phyloP scores from a whole-genome alignment of 2,329 filamentous ascomycete genomes.

The Fusarium odoratissimum region DNA sequence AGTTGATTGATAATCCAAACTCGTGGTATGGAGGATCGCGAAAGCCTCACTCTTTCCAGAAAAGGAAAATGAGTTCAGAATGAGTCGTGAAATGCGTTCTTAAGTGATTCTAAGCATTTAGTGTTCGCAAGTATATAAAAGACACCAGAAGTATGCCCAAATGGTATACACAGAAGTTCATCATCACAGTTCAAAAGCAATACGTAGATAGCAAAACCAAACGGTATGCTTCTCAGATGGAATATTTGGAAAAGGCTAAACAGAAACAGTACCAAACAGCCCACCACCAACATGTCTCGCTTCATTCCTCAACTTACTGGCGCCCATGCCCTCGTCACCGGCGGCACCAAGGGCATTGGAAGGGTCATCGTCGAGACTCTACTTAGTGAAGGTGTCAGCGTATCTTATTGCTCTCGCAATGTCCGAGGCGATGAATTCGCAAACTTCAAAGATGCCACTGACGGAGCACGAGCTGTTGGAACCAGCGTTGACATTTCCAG shows the following conservation, averaged over 20 bases:
- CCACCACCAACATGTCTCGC: background rate
- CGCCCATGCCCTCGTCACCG: background rate
- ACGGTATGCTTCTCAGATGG: background rate
- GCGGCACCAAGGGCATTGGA: conserved; percentile 45
- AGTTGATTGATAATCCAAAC: background rate
- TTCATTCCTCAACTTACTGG: conserved; percentile 25
- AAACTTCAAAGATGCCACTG: conserved; percentile 5
- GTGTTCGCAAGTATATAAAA: background rate
- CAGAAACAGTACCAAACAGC: no score
- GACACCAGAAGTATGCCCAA: background rate
- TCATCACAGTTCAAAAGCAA: background rate
- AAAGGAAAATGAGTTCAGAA: background rate
- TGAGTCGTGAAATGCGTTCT: accelerated
- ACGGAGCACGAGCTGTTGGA: conserved; percentile 32
- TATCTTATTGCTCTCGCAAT: conserved; percentile 42
- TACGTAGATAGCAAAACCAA: background rate
- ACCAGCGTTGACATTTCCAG: conserved; percentile 38
- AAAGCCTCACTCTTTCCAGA: background rate
- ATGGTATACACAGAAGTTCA: background rate
- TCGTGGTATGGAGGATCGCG: no score
- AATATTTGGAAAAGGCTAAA: background rate
- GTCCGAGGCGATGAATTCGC: conserved; percentile 37
- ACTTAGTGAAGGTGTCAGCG: conserved; percentile 42
- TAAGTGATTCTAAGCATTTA: accelerated
- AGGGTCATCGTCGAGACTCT: conserved; percentile 37